Evolutionary conservation across 1,284 basidiomycete genomes (phyloP).

Genomic region (Ceratobasidium sp.): DNA sequence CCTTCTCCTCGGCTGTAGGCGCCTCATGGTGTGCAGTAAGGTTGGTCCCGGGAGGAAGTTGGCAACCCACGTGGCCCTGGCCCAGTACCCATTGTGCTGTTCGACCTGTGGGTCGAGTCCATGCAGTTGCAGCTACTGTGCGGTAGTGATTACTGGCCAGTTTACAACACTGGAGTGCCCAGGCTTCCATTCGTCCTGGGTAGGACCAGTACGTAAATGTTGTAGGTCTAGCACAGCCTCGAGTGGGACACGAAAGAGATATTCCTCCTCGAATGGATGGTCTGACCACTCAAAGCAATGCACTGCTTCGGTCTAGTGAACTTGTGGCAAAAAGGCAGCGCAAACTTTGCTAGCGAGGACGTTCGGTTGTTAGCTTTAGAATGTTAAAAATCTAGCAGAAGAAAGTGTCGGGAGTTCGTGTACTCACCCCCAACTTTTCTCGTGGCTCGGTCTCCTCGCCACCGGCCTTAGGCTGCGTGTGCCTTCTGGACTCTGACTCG

Average conservation of each 20-base stretch:
- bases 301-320: slow-evolving; percentile 10
- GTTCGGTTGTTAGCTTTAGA: too few relatives aligned
- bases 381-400: too few relatives aligned
- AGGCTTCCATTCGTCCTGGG: slow-evolving; percentile 42
- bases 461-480: too few relatives aligned
- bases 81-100: slow-evolving; percentile 28
- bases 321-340: slow-evolving; percentile 14
- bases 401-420: too few relatives aligned
- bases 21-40: background rate
- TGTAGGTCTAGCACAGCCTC: slow-evolving; percentile 45
- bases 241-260: slow-evolving; percentile 14
- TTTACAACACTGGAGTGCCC: background rate
- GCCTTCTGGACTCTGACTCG: too few relatives aligned
- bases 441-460: too few relatives aligned
- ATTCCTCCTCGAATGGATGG: slow-evolving; percentile 7
- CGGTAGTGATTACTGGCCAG: slow-evolving; percentile 40
- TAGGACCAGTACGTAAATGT: slow-evolving; percentile 38
- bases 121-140: slow-evolving; percentile 45
- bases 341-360: slow-evolving; percentile 5
- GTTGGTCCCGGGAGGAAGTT: background rate
- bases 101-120: slow-evolving; percentile 30
- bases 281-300: slow-evolving; percentile 19
- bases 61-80: background rate
- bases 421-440: too few relatives aligned
- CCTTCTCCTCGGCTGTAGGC: background rate